phyloP scores from a whole-genome alignment of 306 rosid species.

The Psophocarpus tetragonolobus region DNA sequence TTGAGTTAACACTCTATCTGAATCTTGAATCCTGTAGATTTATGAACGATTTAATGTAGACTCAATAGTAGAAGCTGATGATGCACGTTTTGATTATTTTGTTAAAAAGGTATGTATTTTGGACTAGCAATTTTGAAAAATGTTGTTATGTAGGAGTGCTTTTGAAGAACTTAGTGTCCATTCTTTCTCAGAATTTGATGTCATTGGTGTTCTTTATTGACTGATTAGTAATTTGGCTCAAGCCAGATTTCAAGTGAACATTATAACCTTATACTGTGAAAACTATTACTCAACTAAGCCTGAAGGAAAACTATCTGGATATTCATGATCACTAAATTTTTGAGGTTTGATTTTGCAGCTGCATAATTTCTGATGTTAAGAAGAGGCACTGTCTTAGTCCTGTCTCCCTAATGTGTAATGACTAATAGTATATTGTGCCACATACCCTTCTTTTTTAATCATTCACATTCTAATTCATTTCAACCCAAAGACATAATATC shows the following conservation, averaged over 20 bases:
- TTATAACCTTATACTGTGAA: neutral
- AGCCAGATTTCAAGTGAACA: conserved; percentile 19
- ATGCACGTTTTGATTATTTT: conserved; percentile 88
- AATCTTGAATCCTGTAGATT: conserved; percentile 52
- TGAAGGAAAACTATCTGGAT: neutral
- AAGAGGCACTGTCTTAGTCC: neutral
- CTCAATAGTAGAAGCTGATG: conserved; percentile 66
- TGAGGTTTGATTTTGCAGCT: neutral
- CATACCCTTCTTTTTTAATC: neutral
- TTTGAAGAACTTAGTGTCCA: neutral
- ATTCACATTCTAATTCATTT: neutral
- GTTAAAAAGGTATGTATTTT: conserved; percentile 61
- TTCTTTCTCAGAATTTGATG: conserved; percentile 10
- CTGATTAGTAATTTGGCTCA: conserved; percentile 9
- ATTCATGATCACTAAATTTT: neutral
- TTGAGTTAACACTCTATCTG: conserved; percentile 28
- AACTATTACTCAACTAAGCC: neutral
- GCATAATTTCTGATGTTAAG: neutral
- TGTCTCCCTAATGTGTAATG: neutral
- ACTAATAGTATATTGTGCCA: neutral
- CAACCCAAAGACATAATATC: neutral
- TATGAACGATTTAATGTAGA: conserved; percentile 70
- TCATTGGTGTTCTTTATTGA: neutral
- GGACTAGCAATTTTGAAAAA: neutral
- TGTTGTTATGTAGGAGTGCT: conserved; percentile 4